phyloP scores from a whole-genome alignment of 2,329 filamentous ascomycete genomes.

The Ilyonectria destructans region DNA sequence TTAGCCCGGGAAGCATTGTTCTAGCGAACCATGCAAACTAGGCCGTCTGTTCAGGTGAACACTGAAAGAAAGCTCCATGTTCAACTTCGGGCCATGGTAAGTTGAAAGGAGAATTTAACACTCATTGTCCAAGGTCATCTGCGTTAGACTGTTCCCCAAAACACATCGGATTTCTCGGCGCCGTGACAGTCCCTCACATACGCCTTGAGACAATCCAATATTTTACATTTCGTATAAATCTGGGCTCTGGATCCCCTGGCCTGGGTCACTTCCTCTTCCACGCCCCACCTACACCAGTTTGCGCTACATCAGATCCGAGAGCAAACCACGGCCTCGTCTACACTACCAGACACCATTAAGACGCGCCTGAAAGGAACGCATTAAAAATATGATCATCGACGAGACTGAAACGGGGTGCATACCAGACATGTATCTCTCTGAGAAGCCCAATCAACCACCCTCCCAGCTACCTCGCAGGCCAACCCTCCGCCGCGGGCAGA shows the following conservation, averaged over 20 bases:
- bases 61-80: neutral
- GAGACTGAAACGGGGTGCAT: neutral
- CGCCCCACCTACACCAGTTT: neutral
- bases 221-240: neutral
- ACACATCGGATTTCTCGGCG: neutral
- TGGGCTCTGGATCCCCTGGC: neutral
- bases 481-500: neutral
- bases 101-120: neutral
- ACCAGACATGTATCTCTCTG: neutral
- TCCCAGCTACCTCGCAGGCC: neutral
- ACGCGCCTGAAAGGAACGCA: neutral
- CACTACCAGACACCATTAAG: neutral
- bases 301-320: neutral
- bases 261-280: neutral
- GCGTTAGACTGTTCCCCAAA: neutral
- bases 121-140: neutral
- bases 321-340: neutral
- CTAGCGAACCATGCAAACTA: too few relatives aligned
- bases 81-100: neutral
- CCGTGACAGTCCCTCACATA: neutral
- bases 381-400: neutral
- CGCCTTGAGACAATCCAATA: neutral
- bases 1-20: too few relatives aligned
- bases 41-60: neutral
- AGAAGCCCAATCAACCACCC: neutral